Conservation (phyloP, 441 rosid species). For the Populus hybrid region DNA sequence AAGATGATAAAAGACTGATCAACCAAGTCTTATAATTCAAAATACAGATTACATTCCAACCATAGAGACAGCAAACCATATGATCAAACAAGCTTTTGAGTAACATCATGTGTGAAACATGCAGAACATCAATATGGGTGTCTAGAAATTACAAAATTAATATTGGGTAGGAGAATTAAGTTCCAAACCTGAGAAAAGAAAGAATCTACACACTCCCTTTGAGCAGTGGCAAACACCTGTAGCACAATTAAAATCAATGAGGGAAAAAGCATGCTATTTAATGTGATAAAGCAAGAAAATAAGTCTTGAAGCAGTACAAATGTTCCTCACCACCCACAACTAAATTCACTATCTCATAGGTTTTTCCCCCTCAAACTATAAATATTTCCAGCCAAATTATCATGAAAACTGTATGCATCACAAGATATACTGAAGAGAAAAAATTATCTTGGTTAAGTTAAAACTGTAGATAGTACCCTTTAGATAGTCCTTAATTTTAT, state of each 20-base stretch:
- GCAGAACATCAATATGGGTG: conserved; percentile 4
- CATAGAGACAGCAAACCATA: neutral
- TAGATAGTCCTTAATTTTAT: neutral
- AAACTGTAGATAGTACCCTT: neutral
- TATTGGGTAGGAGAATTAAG: conserved; percentile 9
- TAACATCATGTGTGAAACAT: neutral
- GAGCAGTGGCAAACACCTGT: conserved; percentile 89
- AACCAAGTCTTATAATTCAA: neutral
- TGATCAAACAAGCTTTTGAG: neutral
- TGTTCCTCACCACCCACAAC: neutral
- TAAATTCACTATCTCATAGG: neutral
- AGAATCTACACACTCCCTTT: conserved; percentile 90
- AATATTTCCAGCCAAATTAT: neutral
- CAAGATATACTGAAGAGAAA: neutral
- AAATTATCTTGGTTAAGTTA: neutral
- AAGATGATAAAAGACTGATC: neutral
- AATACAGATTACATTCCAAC: neutral
- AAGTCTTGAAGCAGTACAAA: conserved; percentile 6
- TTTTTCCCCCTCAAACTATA: too few relatives aligned
- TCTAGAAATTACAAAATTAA: conserved; percentile 11
- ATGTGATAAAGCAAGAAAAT: neutral
- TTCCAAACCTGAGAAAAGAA: conserved; percentile 82
- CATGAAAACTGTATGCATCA: neutral
- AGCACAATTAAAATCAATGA: conserved; percentile 18
- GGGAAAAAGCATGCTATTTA: conserved; percentile 9